phyloP scores from a whole-genome alignment of 176 grass and related monocot species.

The Hsuehochloa calcarea region DNA sequence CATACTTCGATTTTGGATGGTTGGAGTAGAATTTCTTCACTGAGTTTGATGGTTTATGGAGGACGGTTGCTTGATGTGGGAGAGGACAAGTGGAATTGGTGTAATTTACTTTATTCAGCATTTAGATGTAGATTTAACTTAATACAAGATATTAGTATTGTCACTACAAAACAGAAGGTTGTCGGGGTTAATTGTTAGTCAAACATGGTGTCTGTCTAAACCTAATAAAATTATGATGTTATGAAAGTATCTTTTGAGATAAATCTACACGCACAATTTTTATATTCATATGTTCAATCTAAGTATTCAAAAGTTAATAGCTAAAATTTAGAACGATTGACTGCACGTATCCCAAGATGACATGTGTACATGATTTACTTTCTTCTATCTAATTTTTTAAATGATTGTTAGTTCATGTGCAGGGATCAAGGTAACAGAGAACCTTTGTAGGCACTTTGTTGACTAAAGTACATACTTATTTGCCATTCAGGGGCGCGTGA shows the following conservation, averaged over 20 bases:
- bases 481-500: slow-evolving; percentile 62
- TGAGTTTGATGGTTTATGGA: neutral
- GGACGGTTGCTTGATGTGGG: neutral
- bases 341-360: no score
- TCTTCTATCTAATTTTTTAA: neutral
- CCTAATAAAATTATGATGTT: no score
- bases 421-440: neutral
- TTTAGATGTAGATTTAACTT: no score
- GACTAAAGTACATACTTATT: slow-evolving; percentile 5
- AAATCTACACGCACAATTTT: no score
- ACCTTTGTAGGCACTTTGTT: neutral
- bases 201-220: no score
- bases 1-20: neutral
- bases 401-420: slow-evolving; percentile 4
- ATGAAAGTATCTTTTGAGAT: no score
- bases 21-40: neutral
- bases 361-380: neutral
- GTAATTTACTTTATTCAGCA: neutral
- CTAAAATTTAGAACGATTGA: no score
- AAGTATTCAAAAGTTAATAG: no score
- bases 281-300: no score
- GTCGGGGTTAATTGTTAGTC: no score
- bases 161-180: no score
- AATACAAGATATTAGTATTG: neutral
- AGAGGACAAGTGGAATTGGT: neutral